Conservation (phyloP, 108 stramenopile genomes). For the Cyclotella choctawhatcheeana region DNA sequence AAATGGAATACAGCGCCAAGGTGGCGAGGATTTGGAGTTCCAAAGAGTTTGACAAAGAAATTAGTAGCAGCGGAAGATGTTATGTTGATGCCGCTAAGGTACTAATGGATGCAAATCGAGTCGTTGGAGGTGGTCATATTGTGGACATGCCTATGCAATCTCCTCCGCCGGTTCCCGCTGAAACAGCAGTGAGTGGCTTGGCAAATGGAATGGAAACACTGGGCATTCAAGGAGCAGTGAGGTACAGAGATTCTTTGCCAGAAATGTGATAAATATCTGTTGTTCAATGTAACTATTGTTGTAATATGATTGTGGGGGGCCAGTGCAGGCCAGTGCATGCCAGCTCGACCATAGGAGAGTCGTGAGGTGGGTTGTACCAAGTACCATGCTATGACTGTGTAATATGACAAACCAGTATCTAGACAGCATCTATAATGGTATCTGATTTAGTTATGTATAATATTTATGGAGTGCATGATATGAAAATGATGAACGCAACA, state of each 20-base stretch:
- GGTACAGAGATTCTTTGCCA: conserved; percentile 46
- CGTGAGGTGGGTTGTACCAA: too few species aligned
- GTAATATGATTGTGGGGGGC: too few species aligned
- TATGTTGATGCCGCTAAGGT: conserved; percentile 28
- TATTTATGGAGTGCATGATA: too few species aligned
- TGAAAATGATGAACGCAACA: too few species aligned
- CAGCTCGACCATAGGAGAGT: too few species aligned
- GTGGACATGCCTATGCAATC: conserved; percentile 45
- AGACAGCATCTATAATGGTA: too few species aligned
- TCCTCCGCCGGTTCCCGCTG: conserved; percentile 40
- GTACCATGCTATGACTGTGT: too few species aligned
- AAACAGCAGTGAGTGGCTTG: neutral
- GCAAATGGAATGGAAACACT: conserved; percentile 2
- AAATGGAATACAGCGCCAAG: conserved; percentile 65
- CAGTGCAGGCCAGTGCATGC: too few species aligned
- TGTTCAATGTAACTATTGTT: too few species aligned
- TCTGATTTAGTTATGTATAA: too few species aligned
- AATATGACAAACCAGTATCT: too few species aligned
- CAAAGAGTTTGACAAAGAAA: conserved; percentile 56
- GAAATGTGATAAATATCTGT: too few species aligned
- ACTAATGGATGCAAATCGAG: conserved; percentile 20
- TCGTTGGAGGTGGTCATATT: neutral
- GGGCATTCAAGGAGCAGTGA: conserved; percentile 32
- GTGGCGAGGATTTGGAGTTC: conserved; percentile 19
- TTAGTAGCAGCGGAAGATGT: conserved; percentile 37